Base-by-base conservation (phyloP, 176 grass and related monocot species). In the Ampelocalamus luodianensis region DNA sequence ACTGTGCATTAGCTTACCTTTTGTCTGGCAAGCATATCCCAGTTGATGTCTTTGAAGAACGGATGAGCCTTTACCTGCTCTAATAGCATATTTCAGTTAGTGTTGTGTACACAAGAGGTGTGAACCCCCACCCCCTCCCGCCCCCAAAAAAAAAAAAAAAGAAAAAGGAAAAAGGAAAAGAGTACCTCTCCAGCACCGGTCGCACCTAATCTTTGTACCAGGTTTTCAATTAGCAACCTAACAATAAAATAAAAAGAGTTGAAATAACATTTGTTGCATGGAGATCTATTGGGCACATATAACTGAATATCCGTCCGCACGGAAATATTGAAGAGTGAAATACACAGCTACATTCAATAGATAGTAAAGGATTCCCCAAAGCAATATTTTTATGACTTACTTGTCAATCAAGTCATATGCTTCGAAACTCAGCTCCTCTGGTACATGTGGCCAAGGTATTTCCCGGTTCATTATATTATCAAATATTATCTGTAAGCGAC, bases 401-500 rank as follows among this genome's bases (percentile, higher is more conserved):
- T 94, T 98, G 72, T 92, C 45, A 43, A 95, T 95, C 81, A 98
- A 82, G 55, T 98, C 96, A 89, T 87, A 90, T 34, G 91, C 96
- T 83, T 92, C 91, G 1, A 27, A 85, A 63, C 93, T 92, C 88
- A 98, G 72, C 84, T 98, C 96, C 53, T 95, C 88, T 10, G 96
- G 93, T 42, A 98, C 77, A 40, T 90, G 93, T 63, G 96, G 96
- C 96, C 96, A 98, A 60, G 91, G 85, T 87, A 98, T 94, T 90
- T 98, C 96, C 26, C 96, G 83, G 74, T 98, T 98, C 96, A 98
- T 98, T 85, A 98, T 98, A 77, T 95, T 98, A 74, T 95, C 96
- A 72, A 98, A 98, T 88, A 98, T 94, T 84, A 89, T 95, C 96
- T 98, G 93, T 65, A 87, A 67, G 23, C 26, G 13, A 77, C 36